phyloP scores from a whole-genome alignment of 2,329 filamentous ascomycete genomes.

The Pezicula neosporulosa region DNA sequence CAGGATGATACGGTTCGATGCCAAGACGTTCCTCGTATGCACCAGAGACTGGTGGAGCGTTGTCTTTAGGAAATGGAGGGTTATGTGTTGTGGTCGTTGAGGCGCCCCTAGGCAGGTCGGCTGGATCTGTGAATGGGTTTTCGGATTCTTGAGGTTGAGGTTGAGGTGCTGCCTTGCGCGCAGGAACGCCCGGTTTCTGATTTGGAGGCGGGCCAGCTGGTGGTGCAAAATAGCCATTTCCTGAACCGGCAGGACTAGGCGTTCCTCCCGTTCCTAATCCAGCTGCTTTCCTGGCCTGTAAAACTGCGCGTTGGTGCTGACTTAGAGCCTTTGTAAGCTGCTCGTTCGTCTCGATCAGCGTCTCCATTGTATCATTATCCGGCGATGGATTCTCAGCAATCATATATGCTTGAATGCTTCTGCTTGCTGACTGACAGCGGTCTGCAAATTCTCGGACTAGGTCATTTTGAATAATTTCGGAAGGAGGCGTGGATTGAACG shows the following conservation, averaged over 20 bases:
- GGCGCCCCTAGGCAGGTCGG: background rate
- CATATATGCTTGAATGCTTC: conserved; percentile 85
- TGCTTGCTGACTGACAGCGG: conserved; percentile 76
- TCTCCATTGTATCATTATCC: conserved; percentile 92
- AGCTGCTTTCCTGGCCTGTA: conserved; percentile 56
- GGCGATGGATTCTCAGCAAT: conserved; percentile 72
- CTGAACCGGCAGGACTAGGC: conserved; percentile 9
- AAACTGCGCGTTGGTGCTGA: conserved; percentile 77
- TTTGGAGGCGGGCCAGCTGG: conserved; percentile 11
- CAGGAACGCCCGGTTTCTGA: conserved; percentile 10
- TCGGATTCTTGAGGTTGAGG: conserved; percentile 20
- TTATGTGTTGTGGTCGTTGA: conserved; percentile 5
- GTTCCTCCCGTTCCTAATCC: conserved; percentile 31
- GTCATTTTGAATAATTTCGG: conserved; percentile 78
- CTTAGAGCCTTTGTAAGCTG: conserved; percentile 79
- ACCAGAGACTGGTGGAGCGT: conserved; percentile 12
- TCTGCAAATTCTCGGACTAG: conserved; percentile 89
- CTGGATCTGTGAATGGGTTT: conserved; percentile 26
- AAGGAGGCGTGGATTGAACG: conserved; percentile 76
- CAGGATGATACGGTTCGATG: conserved; percentile 31
- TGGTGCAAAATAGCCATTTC: conserved; percentile 8
- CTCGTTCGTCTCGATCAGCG: conserved; percentile 91
- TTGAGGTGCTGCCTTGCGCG: conserved; percentile 12
- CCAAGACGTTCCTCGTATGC: conserved; percentile 26
- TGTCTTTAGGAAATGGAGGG: conserved; percentile 22